phyloP scores from a whole-genome alignment of 1,284 basidiomycete genomes.

The Phellinidium pouzarii region DNA sequence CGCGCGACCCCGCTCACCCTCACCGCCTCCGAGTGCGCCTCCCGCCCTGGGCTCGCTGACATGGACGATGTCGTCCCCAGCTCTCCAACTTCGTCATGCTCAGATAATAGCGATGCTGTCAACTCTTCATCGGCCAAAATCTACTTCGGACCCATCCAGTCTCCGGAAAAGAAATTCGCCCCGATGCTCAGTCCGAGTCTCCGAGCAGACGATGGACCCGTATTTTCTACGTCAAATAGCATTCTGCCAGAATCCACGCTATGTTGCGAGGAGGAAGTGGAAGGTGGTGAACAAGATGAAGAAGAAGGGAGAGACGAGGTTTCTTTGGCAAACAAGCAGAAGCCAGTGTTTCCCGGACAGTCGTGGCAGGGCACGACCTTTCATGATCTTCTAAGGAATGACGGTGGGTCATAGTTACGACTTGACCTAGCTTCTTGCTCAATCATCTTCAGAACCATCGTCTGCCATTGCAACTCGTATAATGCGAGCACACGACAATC shows the following conservation, averaged over 20 bases:
- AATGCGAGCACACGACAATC: slow-evolving; percentile 62
- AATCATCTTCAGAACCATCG: slow-evolving; percentile 45
- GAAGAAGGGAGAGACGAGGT: slow-evolving; percentile 23
- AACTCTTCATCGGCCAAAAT: slow-evolving; percentile 34
- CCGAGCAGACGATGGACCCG: slow-evolving; percentile 18
- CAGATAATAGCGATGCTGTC: slow-evolving; percentile 28
- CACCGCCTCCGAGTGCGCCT: neutral
- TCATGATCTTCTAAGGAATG: slow-evolving; percentile 12
- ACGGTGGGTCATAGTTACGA: slow-evolving; percentile 13
- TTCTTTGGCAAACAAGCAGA: neutral
- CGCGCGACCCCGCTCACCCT: neutral
- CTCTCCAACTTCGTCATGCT: slow-evolving; percentile 11
- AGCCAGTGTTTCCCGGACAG: neutral
- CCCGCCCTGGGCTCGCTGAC: neutral
- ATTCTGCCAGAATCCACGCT: no score
- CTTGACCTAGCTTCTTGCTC: neutral
- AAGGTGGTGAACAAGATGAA: slow-evolving; percentile 26
- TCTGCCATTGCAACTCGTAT: slow-evolving; percentile 57
- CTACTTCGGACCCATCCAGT: slow-evolving; percentile 47
- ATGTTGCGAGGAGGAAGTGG: slow-evolving; percentile 26
- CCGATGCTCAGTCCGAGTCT: slow-evolving; percentile 26
- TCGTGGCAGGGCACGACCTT: slow-evolving; percentile 10
- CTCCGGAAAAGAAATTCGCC: slow-evolving; percentile 47
- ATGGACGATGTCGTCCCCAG: slow-evolving; percentile 9
- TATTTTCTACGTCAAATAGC: slow-evolving; percentile 32